phyloP scores from a whole-genome alignment of 805 yeast species.

The Myxozyma neotropica region DNA sequence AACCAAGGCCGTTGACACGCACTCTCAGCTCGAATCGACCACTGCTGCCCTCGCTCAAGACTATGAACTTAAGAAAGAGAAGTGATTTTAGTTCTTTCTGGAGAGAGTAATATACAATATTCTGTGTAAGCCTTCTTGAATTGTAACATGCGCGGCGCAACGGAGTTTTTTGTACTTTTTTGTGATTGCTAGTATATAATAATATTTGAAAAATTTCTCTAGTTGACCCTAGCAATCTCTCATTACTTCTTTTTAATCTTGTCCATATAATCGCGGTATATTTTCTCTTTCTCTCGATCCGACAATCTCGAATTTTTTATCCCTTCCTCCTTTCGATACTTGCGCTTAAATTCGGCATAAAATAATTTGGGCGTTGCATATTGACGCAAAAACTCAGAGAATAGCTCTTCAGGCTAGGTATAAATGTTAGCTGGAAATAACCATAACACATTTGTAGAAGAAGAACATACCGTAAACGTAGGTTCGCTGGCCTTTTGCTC shows the following conservation, averaged over 20 bases:
- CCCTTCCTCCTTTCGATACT: constrained; percentile 39
- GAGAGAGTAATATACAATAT: too few species aligned
- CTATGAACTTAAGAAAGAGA: constrained; percentile 5
- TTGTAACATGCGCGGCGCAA: background rate
- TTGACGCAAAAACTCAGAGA: constrained; percentile 39
- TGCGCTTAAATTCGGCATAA: constrained; percentile 48
- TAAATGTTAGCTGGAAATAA: background rate
- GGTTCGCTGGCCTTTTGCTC: constrained; percentile 15
- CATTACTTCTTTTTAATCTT: constrained; percentile 4
- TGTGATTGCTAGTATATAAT: background rate
- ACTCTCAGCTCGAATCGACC: background rate
- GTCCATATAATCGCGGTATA: constrained; percentile 44
- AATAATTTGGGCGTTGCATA: constrained; percentile 40
- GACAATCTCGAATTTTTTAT: constrained; percentile 38
- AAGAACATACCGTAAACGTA: constrained; percentile 4
- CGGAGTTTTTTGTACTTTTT: background rate
- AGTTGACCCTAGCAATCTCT: too few species aligned
- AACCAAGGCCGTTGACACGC: too few species aligned
- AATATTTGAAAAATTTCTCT: background rate
- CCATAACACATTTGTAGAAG: background rate
- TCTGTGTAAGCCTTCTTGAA: too few species aligned
- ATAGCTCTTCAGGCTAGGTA: constrained; percentile 36
- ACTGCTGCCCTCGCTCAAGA: background rate
- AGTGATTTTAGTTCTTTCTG: too few species aligned
- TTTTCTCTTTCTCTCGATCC: constrained; percentile 46